Base-by-base conservation (phyloP, 2,329 filamentous ascomycete species). In the Penicillium capsulatum region DNA sequence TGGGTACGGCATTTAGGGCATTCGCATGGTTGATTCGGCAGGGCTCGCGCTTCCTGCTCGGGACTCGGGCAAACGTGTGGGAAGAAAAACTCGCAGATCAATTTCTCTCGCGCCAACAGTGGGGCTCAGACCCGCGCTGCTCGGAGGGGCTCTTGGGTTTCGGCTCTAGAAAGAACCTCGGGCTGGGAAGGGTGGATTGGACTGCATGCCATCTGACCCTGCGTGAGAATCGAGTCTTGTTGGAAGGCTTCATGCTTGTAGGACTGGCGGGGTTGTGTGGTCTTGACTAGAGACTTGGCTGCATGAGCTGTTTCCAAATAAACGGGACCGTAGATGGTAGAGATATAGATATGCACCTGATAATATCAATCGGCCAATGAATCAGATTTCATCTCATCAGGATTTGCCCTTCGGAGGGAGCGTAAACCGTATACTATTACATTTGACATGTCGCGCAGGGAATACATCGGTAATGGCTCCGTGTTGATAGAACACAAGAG, bases 1-100 rank as follows among this genome's bases (percentile, higher is more conserved):
- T 38, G 32, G 30, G 34, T 31, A 32, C 43, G 42, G 48, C 47
- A 46, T 52, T 55, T 14, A 14, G 35, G 41, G 38, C 20, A 42
- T 48, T 46, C 16, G 32, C 38, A 30, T 47, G 17, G 27, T 38
- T 26, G 20, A 35, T 36, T 35, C 14, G 31, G 17, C 26, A 38
- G 33, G 36, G 28, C 33, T 45, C 39, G 17, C 17, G 11, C 38
- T 29, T 43, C 17, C 29, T 28, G 14, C 42, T 19, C 15, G 36
- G 26, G n/a, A 27, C 36, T 34, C 17, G 19, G 20, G 38, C 36
- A 39, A 44, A 33, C 13, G 44, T n/a, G 26, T 31, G 34, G 13
- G 31, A 39, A n/a, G n/a, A n/a, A n/a, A n/a, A 38, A 24, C n/a
- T 28, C 6, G 26, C 26, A 28, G 4, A n/a, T 11, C 26, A 11